Conservation (phyloP, 2,329 filamentous ascomycete genomes). For the Dendryphion nanum region DNA sequence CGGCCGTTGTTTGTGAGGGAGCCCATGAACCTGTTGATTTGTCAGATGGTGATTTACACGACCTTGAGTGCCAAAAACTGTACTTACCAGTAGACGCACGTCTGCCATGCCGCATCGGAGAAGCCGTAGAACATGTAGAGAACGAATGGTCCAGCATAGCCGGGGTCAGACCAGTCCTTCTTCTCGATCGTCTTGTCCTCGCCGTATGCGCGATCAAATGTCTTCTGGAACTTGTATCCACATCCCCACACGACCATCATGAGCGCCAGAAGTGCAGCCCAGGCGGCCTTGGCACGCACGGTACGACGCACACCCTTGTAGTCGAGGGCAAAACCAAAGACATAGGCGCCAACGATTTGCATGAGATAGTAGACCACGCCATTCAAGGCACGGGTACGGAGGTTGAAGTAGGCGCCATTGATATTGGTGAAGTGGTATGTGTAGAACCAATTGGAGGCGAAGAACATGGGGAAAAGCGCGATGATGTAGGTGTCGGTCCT, state of each 20-base stretch:
- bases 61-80: too few relatives aligned
- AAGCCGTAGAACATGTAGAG: slow-evolving; percentile 89
- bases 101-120: slow-evolving; percentile 89
- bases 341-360: slow-evolving; percentile 73
- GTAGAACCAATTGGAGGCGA: slow-evolving; percentile 75
- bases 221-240: slow-evolving; percentile 73
- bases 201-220: slow-evolving; percentile 50
- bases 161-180: slow-evolving; percentile 65
- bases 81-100: slow-evolving; percentile 79
- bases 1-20: slow-evolving; percentile 85
- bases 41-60: too few relatives aligned
- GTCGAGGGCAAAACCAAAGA: slow-evolving; percentile 73
- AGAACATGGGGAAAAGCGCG: slow-evolving; percentile 75
- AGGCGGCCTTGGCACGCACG: slow-evolving; percentile 64
- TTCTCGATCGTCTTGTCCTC: slow-evolving; percentile 26
- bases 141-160: slow-evolving; percentile 78
- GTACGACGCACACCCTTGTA: slow-evolving; percentile 56
- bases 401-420: slow-evolving; percentile 69
- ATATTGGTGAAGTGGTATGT: slow-evolving; percentile 76
- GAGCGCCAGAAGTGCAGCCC: slow-evolving; percentile 61
- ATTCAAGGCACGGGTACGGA: slow-evolving; percentile 74
- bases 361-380: slow-evolving; percentile 74
- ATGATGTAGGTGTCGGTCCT: slow-evolving; percentile 67
- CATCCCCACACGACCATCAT: slow-evolving; percentile 82
- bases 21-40: slow-evolving; percentile 88